phyloP scores from a whole-genome alignment of 345 rosid species.

The Diplotaxis tenuifolia region DNA sequence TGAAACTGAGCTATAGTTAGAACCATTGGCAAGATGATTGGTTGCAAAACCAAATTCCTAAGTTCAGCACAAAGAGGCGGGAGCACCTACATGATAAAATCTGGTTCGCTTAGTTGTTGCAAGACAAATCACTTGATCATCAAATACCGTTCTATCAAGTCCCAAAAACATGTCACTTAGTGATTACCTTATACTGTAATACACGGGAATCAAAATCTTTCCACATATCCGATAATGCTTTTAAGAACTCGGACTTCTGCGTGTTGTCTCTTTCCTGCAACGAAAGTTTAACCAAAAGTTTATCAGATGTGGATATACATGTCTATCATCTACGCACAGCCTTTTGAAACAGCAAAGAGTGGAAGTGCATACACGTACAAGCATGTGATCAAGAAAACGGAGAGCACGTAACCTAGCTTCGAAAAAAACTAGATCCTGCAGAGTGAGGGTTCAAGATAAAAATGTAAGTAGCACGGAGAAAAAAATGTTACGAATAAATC shows the following conservation, averaged over 20 bases:
- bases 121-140: background rate
- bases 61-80: constrained; percentile 99
- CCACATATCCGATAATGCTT: constrained; percentile 99
- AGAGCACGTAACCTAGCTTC: constrained; percentile 97
- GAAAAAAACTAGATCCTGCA: constrained; percentile 84
- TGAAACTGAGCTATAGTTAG: constrained; percentile 93
- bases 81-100: constrained; percentile 64
- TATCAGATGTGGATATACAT: constrained; percentile 1
- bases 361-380: constrained; percentile 56
- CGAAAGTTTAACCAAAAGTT: constrained; percentile 9
- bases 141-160: constrained; percentile 6
- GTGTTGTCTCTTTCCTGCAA: constrained; percentile 91
- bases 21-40: constrained; percentile 95
- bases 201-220: constrained; percentile 97
- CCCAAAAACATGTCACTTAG: background rate
- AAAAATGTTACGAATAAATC: background rate
- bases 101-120: constrained; percentile 17
- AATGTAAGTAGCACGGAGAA: constrained; percentile 6
- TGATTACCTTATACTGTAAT: constrained; percentile 83
- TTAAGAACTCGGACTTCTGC: constrained; percentile 98
- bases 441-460: constrained; percentile 16
- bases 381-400: constrained; percentile 98
- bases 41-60: constrained; percentile 95
- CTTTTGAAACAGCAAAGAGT: constrained; percentile 4
- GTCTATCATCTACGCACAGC: background rate